Conservation (phyloP, 352 stramenopile species). For the Globisporangium cederbergense region DNA sequence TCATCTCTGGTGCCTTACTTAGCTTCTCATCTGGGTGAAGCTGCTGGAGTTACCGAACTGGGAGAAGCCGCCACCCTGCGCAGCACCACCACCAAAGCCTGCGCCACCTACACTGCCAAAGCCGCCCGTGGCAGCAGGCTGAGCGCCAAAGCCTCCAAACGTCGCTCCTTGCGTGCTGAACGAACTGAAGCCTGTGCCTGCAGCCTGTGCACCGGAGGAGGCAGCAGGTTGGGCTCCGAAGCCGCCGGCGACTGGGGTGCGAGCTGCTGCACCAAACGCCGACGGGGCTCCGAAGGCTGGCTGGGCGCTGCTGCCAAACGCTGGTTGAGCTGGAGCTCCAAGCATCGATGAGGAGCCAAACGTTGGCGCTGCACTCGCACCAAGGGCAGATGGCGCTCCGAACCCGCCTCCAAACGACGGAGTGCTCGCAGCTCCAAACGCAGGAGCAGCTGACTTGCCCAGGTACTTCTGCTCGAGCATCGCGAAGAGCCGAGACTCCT, state of each 20-base stretch:
- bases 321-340: slow-evolving; percentile 24
- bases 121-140: slow-evolving; percentile 12
- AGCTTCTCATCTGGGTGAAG: slow-evolving; percentile 35
- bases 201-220: slow-evolving; percentile 1
- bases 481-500: slow-evolving; percentile 60
- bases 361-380: slow-evolving; percentile 26
- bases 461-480: slow-evolving; percentile 82
- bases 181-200: slow-evolving; percentile 40
- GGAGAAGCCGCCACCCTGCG: slow-evolving; percentile 22
- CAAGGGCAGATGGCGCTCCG: slow-evolving; percentile 34
- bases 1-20: not conserved
- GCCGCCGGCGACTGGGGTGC: slow-evolving; percentile 1
- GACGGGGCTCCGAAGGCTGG: slow-evolving; percentile 33
- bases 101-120: slow-evolving; percentile 17
- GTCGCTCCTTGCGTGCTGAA: slow-evolving; percentile 34
- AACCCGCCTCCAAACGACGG: slow-evolving; percentile 42
- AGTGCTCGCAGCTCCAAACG: slow-evolving; percentile 39
- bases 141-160: slow-evolving; percentile 41
- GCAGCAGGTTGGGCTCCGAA: slow-evolving; percentile 14
- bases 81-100: slow-evolving; percentile 16
- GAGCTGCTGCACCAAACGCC: slow-evolving; percentile 12
- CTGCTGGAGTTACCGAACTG: slow-evolving; percentile 49
- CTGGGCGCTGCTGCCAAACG: slow-evolving; percentile 17
- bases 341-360: slow-evolving; percentile 54
- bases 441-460: slow-evolving; percentile 22